phyloP scores from a whole-genome alignment of 768 basidiomycete genomes.

The Pseudohyphozyma bogoriensis region DNA sequence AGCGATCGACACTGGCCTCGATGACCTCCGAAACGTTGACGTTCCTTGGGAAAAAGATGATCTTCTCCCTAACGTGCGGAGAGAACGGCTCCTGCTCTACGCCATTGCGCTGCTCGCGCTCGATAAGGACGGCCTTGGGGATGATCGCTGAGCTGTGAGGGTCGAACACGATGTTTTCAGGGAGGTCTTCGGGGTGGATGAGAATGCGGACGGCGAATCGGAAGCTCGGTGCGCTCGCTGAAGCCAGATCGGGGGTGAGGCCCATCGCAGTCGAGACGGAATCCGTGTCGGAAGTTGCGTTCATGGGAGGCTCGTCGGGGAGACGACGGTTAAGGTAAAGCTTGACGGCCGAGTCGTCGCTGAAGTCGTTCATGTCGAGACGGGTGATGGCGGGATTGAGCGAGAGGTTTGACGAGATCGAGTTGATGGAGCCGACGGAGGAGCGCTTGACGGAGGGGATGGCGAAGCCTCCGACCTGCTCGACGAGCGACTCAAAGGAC shows the following conservation, averaged over 20 bases:
- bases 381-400: conserved; percentile 84
- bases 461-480: conserved; percentile 38
- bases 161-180: conserved; percentile 91
- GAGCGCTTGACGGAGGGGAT: conserved; percentile 82
- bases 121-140: conserved; percentile 60
- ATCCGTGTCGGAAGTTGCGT: conserved; percentile 1
- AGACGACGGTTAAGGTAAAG: conserved; percentile 73
- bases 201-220: conserved; percentile 77
- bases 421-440: conserved; percentile 85
- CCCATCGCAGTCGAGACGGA: conserved; percentile 2
- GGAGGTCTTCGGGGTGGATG: conserved; percentile 81
- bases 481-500: conserved; percentile 75
- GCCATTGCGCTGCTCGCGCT: conserved; percentile 46
- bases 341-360: conserved; percentile 92
- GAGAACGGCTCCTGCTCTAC: conserved; percentile 7
- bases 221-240: conserved; percentile 65
- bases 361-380: conserved; percentile 92
- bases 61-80: conserved; percentile 59
- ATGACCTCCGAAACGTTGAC: conserved; percentile 94
- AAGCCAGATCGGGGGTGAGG: conserved; percentile 47
- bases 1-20: conserved; percentile 79
- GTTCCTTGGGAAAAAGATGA: conserved; percentile 87
- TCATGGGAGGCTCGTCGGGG: conserved; percentile 1
- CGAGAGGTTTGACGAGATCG: conserved; percentile 71
- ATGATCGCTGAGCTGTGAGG: conserved; percentile 85